phyloP scores from a whole-genome alignment of 768 basidiomycete species.

The Russula foetens region DNA sequence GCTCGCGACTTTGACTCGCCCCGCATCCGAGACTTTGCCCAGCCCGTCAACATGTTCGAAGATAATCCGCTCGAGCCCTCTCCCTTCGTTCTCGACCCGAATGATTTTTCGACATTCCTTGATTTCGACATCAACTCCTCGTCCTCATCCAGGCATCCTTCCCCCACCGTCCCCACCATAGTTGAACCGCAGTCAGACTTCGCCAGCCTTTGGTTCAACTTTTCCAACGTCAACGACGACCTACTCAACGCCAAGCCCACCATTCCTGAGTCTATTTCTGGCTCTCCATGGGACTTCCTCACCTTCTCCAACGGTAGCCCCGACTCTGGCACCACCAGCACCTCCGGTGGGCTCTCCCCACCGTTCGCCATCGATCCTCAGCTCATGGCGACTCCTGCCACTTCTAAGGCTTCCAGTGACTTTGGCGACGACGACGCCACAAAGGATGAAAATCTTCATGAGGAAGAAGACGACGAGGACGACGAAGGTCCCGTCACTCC shows the following conservation, averaged over 20 bases:
- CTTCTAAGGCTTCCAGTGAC: conserved; percentile 35
- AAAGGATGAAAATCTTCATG: conserved; percentile 25
- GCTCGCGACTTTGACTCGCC: neutral
- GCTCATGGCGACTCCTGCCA: conserved; percentile 59
- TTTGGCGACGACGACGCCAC: conserved; percentile 32
- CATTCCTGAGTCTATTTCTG: conserved; percentile 22
- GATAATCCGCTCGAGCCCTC: conserved; percentile 15
- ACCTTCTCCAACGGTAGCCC: conserved; percentile 28
- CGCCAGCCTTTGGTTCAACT: conserved; percentile 20
- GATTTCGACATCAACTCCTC: conserved; percentile 3
- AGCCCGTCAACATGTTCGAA: conserved; percentile 11
- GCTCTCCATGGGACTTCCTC: conserved; percentile 34
- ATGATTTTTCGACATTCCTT: neutral
- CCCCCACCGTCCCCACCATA: conserved; percentile 1
- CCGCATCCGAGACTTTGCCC: neutral
- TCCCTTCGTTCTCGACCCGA: conserved; percentile 9
- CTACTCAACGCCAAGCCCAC: conserved; percentile 23
- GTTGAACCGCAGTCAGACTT: conserved; percentile 9
- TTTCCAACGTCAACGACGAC: conserved; percentile 26
- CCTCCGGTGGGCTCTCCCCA: conserved; percentile 23
- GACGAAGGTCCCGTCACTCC: conserved; percentile 24
- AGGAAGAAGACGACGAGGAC: conserved; percentile 30
- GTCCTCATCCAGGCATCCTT: neutral
- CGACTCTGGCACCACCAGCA: conserved; percentile 17
- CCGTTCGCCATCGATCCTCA: conserved; percentile 62